phyloP scores from a whole-genome alignment of 768 basidiomycete species.

The Pleurotus sapidus region DNA sequence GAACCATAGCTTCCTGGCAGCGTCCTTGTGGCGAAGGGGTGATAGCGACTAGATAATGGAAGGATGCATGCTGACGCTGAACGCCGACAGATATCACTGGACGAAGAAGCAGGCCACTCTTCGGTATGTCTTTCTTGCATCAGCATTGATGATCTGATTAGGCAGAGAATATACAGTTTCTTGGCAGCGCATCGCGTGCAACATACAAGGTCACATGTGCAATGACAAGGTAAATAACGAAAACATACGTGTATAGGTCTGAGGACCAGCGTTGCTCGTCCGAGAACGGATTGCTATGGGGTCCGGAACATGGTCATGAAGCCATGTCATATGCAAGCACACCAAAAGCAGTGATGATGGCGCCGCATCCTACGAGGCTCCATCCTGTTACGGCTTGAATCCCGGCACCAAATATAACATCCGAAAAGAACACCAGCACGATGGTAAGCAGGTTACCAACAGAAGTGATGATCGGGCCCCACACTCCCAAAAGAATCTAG shows the following conservation, averaged over 20 bases:
- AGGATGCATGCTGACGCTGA: not conserved
- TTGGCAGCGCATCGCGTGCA: conserved; percentile 7
- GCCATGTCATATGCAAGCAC: conserved; percentile 74
- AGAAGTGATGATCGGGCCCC: conserved; percentile 86
- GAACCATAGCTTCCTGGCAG: conserved; percentile 1
- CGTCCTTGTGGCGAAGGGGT: conserved; percentile 3
- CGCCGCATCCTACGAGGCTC: conserved; percentile 73
- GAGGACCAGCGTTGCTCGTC: conserved; percentile 1
- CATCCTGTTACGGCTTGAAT: conserved; percentile 60
- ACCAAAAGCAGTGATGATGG: conserved; percentile 82
- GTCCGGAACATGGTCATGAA: conserved; percentile 14
- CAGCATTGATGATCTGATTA: conserved; percentile 1
- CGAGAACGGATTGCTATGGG: not conserved
- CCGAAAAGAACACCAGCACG: conserved; percentile 80
- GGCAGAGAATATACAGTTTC: not conserved
- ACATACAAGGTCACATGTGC: conserved; percentile 6
- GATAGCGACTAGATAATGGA: conserved; percentile 4
- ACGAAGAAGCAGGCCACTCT: conserved; percentile 1
- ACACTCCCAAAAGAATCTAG: conserved; percentile 77
- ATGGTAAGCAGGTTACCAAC: conserved; percentile 95
- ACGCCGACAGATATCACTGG: not conserved
- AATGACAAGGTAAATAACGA: not conserved
- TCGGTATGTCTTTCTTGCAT: not conserved
- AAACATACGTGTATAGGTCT: not conserved
- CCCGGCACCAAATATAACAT: conserved; percentile 69